These are phyloP conservation scores for Trichoderma sp. DNA, from an alignment of 2,329 filamentous ascomycete species.

Conservation along the genomic window DNA sequence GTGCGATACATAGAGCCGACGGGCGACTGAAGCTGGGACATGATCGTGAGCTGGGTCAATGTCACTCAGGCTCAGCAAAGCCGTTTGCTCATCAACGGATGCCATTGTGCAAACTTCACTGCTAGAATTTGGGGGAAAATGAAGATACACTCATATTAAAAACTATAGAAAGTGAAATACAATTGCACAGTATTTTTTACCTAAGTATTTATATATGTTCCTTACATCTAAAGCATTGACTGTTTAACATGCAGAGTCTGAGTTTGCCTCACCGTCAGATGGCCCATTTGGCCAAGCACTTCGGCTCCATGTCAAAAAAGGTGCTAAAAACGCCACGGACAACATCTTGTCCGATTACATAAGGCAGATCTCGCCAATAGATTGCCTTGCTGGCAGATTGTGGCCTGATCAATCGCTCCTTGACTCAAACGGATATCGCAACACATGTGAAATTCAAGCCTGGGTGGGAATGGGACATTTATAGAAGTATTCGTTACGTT, in stretches of 20 bases:
- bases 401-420: background rate
- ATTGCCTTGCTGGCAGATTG: background rate
- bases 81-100: background rate
- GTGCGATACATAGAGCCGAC: conserved; percentile 55
- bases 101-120: background rate
- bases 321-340: background rate
- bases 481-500: background rate
- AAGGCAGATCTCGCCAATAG: background rate
- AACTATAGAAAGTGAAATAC: background rate
- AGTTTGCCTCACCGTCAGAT: background rate
- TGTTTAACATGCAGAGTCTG: background rate
- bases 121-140: too few relatives aligned
- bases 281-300: background rate
- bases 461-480: background rate
- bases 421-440: background rate
- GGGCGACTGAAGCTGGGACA: conserved; percentile 11
- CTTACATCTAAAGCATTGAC: background rate
- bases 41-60: background rate
- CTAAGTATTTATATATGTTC: background rate
- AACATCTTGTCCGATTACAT: background rate
- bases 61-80: background rate
- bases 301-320: background rate
- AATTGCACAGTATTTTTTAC: background rate
- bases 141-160: background rate
- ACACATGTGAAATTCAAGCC: background rate